Conservation (phyloP, 495 filamentous ascomycete species). For the Neurospora sp. region DNA sequence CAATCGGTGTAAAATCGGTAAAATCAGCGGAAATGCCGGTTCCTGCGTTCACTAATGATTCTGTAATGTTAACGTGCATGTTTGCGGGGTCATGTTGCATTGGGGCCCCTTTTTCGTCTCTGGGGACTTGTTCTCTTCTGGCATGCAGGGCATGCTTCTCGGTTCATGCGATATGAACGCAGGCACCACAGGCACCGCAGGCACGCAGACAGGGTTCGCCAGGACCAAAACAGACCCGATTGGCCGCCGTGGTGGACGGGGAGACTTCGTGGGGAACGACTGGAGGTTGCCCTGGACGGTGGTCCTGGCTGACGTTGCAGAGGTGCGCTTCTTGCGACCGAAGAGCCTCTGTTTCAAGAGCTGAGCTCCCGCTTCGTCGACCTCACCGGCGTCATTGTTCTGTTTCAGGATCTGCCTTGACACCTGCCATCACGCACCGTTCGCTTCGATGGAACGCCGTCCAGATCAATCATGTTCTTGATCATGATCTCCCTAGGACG, state of each 20-base stretch:
- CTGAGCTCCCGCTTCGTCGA: background rate
- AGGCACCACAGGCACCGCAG: background rate
- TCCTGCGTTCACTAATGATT: background rate
- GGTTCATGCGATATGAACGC: background rate
- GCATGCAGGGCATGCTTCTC: background rate
- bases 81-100: background rate
- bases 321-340: background rate
- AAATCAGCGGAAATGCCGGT: background rate
- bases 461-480: slow-evolving; percentile 4
- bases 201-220: background rate
- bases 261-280: background rate
- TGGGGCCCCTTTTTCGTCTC: background rate
- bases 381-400: background rate
- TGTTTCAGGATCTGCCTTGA: slow-evolving; percentile 14
- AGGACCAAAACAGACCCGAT: background rate
- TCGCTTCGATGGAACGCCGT: background rate
- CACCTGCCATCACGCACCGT: background rate
- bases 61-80: background rate
- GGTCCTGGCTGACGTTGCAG: background rate
- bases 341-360: background rate
- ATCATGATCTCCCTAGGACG: background rate
- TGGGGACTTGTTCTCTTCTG: background rate
- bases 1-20: background rate
- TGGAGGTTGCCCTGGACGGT: background rate
- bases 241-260: background rate